Evolutionary conservation across 371 early-diverging fungal genomes (phyloP).

Genomic region (Mortierella sp.): DNA sequence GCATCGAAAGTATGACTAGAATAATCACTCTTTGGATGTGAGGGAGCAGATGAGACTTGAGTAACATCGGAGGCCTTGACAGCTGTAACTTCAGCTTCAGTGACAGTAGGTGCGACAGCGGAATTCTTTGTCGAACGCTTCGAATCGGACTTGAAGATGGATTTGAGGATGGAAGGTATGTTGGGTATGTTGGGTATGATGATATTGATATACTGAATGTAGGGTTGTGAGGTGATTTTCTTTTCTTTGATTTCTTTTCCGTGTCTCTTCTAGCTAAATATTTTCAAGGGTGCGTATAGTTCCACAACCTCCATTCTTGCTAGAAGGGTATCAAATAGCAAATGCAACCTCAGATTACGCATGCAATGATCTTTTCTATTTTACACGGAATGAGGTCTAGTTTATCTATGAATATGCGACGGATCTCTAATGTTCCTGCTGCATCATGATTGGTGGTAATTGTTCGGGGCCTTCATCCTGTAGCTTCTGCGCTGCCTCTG

Average conservation of each 20-base stretch:
- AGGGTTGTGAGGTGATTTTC: not conserved
- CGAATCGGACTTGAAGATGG: constrained; percentile 41
- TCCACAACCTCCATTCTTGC: too few species aligned
- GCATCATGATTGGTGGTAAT: constrained; percentile 15
- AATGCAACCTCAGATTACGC: not conserved
- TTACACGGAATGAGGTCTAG: too few species aligned
- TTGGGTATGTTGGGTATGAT: too few species aligned
- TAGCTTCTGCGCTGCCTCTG: not conserved
- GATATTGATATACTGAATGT: not conserved
- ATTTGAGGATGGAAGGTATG: constrained; percentile 55
- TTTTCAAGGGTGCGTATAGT: too few species aligned
- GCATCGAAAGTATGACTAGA: constrained; percentile 54
- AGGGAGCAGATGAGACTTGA: constrained; percentile 1
- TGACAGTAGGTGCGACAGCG: constrained; percentile 4
- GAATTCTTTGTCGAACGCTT: constrained; percentile 26
- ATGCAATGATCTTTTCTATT: not conserved
- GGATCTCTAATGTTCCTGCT: constrained; percentile 13
- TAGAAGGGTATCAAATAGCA: too few species aligned
- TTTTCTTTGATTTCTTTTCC: too few species aligned
- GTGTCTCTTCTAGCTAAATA: too few species aligned
- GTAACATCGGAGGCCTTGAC: constrained; percentile 2
- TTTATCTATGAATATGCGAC: not conserved
- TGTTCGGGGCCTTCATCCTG: not conserved
- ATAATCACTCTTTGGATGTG: constrained; percentile 53
- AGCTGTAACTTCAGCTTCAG: constrained; percentile 9